Evolutionary conservation across 2,329 filamentous ascomycete species (phyloP), one percentile per base, ranked within the genome.

Genomic region (Paracoccidioides brasiliensis): DNA sequence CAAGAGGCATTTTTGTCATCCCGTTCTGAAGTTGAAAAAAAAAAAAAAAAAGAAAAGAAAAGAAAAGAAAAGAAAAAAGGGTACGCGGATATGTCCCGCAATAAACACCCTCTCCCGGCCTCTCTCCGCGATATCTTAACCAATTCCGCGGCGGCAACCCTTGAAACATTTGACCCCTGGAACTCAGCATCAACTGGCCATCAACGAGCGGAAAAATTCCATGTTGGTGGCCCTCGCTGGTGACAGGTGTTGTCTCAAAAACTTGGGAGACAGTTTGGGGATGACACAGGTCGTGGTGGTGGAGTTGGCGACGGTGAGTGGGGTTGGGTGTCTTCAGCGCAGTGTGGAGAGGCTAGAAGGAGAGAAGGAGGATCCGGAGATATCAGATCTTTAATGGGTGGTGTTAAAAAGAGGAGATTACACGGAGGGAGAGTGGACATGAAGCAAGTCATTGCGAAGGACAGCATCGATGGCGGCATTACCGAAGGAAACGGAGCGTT

Each of bases 251-350:
- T 55, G 48, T 56, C 53, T 38, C 33, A 55, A 28, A 59, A 58
- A 52, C 53, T 63, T 41, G 56, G 49, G 14, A 52, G 22, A 33
- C 60, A 57, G 33, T 60, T 59, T 56, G 56, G 56, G 14, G 55
- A 48, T 52, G 44, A 49, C 54, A 53, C 52, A 15, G 54, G 50
- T 53, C 49, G 44, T 38, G 51, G 46, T 72, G 72, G 41, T 70
- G 72, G 58, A 76, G 77, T 67, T 72, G 72, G 45, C 73, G 57
- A 74, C 68, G 61, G 77, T 74, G 61, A 80, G 79, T 69, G 79
- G 79, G 35, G 72, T 72, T 56, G 80, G 74, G 55, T 67, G 60
- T 53, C 62, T 48, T 58, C 46, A 37, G 52, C 10, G n/a, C 38
- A 48, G 33, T 55, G 67, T 50, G 59, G 57, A 41, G 59, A 69